Evolutionary conservation across 345 rosid genomes (phyloP), one percentile per base, ranked within the genome.

Genomic region (Syzygium grande): DNA sequence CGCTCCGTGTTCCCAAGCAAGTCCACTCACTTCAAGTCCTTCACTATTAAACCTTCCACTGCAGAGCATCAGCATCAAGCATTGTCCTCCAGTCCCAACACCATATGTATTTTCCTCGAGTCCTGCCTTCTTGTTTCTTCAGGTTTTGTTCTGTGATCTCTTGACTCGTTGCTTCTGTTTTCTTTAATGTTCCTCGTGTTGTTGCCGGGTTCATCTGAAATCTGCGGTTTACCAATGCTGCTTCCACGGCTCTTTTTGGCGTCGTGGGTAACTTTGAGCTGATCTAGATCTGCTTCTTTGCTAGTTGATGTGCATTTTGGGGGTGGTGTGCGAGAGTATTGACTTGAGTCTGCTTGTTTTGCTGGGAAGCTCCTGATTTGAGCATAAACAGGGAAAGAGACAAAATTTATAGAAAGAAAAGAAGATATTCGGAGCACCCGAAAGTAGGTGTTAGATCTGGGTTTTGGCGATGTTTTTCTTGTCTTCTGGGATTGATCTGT

Each of bases 211-310:
- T 38, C 27, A 34, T 73, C 49, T 2, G 80, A 73, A 73, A 38
- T 34, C 80, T 73, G 78, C 5, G 80, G 13, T 73, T 73, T 19
- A 11, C 10, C 13, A 9, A 9, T 5, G 80, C 46, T 34, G 49
- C 49, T 73, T 68, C 25, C 46, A 9, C 46, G 9, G 79, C 46
- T 34, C 0, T 68, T 68, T 63, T 55, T 38, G 43, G 11, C 12
- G 29, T 51, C 51, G 23, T 68, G 80, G 41, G 56, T 52, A 5
- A 43, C 46, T 43, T 43, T 51, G 52, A 84, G 88, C 88, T 89
- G 89, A 58, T 90, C 90, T 88, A 85, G 94, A 92, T 93, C 94
- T 92, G 92, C 63, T 89, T 38, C 65, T 29, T 61, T 85, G 78
- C 84, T 84, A 46, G 51, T 85, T 85, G 83, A 52, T 86, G 87